These are phyloP conservation scores for Plasmodium vinckei DNA, from an alignment of 169 alveolate species.

Conservation along the genomic window DNA sequence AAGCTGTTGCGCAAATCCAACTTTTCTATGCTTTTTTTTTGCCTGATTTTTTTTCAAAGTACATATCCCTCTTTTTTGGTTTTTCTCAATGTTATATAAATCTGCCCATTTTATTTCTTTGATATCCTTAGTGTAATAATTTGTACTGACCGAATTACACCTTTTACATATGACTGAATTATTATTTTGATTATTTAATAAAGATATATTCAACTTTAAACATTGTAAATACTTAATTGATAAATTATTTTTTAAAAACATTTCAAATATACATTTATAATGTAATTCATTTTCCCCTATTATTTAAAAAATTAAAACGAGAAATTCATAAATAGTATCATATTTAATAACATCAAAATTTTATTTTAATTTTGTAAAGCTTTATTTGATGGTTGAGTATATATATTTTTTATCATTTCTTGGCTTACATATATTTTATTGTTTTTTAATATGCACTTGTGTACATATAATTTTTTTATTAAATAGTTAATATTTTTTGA, in stretches of 20 bases:
- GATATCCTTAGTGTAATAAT: constrained; percentile 9
- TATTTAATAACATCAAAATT: constrained; percentile 5
- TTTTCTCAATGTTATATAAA: background rate
- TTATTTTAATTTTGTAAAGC: constrained; percentile 10
- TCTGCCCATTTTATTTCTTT: constrained; percentile 5
- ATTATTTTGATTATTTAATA: constrained; percentile 16
- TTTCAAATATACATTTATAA: constrained; percentile 40
- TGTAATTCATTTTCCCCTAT: constrained; percentile 28
- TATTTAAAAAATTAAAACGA: constrained; percentile 12
- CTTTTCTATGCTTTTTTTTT: background rate
- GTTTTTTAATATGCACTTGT: background rate
- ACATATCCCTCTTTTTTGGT: background rate
- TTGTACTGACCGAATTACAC: constrained; percentile 11
- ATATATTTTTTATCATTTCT: background rate
- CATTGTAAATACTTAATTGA: constrained; percentile 29
- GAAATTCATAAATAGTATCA: background rate
- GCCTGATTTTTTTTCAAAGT: constrained; percentile 6
- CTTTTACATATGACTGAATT: constrained; percentile 15
- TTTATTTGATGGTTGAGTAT: background rate
- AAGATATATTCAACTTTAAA: constrained; percentile 37
- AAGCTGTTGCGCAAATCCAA: too few species aligned
- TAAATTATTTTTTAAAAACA: constrained; percentile 50
- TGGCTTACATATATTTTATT: background rate
- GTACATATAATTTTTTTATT: background rate
- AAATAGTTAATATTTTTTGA: background rate